Base-by-base conservation (phyloP, 768 basidiomycete species). In the Wakefieldia striispora region DNA sequence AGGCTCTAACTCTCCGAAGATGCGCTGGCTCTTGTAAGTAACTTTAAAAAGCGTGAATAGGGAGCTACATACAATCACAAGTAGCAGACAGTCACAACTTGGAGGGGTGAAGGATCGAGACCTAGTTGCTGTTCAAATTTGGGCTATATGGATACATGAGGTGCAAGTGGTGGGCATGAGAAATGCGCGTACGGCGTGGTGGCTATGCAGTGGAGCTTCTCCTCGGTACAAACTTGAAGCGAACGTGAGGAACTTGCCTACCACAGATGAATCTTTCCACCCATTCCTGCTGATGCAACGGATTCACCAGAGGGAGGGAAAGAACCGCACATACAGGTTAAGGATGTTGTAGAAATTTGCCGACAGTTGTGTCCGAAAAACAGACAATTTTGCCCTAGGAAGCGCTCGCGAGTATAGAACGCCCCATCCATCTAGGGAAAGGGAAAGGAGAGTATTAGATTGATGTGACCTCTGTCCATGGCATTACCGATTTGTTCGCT, bases 401-500 rank as follows among this genome's bases (percentile, higher is more conserved):
- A 10, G n/a, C 12, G 24, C 40, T 26, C 13, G 24, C 40, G 7
- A 40, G 26, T 9, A 9, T 26, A 43, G 47, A 10, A 26, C 1
- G 19, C 27, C 4, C n/a, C n/a, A n/a, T n/a, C n/a, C n/a, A n/a
- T n/a, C n/a, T n/a, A n/a, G n/a, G n/a, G 48, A 49, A 6, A 43
- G 41, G 1, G 48, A 34, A 12, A 51, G 21, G 0, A 27, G 43
- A 4, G 0, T 0, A 19, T 57, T 9, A 0, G 1, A 0, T 49
- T 33, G 1, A 59, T 45, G 29, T 68, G 51, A 19, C n/a, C n/a
- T 62, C 24, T 53, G 12, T 17, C 59, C 59, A 53, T n/a, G 0
- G 47, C 46, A 1, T 24, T 13, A 45, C 50, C 39, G 6, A 60
- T 29, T 19, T n/a, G 35, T 20, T 40, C 3, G 2, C 52, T 47